Evolutionary conservation across 441 rosid genomes (phyloP).

Genomic region (Eutrema salsugineum): DNA sequence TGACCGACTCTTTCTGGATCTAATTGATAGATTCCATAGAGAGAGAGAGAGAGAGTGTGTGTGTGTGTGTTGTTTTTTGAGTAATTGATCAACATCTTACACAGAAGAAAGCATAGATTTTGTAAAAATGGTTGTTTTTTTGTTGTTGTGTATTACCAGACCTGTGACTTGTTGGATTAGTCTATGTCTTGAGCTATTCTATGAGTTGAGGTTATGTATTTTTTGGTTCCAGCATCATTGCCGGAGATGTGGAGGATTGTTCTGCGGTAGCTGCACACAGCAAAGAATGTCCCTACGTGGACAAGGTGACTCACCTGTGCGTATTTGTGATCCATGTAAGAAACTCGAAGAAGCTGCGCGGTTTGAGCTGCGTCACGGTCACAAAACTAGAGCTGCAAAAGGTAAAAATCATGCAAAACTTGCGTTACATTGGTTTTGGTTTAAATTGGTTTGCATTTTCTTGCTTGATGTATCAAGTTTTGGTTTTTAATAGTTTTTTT

Average conservation of each 20-base stretch:
- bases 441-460: no score
- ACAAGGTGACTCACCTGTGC: constrained; percentile 89
- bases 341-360: constrained; percentile 89
- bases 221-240: constrained; percentile 81
- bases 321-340: constrained; percentile 94
- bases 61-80: background rate
- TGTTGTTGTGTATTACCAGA: background rate
- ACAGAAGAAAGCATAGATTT: background rate
- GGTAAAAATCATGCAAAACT: constrained; percentile 28
- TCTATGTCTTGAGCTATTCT: background rate
- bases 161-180: background rate
- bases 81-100: background rate
- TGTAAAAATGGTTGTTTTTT: background rate
- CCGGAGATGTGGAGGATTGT: constrained; percentile 87
- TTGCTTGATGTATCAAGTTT: background rate
- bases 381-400: constrained; percentile 52
- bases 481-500: background rate
- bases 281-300: constrained; percentile 83
- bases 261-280: constrained; percentile 74
- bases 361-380: constrained; percentile 73
- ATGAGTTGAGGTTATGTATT: background rate
- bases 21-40: background rate
- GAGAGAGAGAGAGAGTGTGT: no score
- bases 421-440: background rate
- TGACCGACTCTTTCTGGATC: constrained; percentile 11